These are phyloP conservation scores for Ophiosphaerella herpotricha DNA, from an alignment of 2,329 filamentous ascomycete genomes.

Conservation along the genomic window DNA sequence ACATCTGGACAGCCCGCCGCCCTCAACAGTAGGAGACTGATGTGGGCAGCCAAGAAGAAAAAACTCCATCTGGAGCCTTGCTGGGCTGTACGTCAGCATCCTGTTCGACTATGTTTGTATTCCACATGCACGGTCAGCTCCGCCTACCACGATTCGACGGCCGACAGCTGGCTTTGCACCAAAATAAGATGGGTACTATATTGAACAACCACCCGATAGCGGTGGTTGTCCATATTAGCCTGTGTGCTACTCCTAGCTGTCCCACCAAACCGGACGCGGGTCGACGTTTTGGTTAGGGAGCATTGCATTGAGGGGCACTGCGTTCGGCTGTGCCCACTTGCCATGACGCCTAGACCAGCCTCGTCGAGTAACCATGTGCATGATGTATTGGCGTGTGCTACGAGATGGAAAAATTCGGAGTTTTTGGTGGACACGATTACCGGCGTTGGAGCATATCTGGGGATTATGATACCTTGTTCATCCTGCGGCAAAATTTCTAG, in stretches of 20 bases:
- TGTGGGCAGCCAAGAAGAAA: not conserved
- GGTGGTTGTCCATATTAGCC: not conserved
- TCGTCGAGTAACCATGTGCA: not conserved
- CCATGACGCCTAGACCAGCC: not conserved
- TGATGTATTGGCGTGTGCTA: not conserved
- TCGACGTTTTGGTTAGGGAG: conserved; percentile 1
- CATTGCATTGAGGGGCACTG: conserved; percentile 3
- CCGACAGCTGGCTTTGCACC: not conserved
- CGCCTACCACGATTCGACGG: not conserved
- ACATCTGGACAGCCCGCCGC: conserved; percentile 54
- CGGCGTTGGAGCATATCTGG: conserved; percentile 34
- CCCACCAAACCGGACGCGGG: conserved; percentile 6
- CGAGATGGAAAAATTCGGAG: conserved; percentile 30
- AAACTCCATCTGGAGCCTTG: conserved; percentile 11
- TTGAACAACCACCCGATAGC: not conserved
- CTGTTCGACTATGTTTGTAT: conserved; percentile 14
- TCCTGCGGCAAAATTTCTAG: conserved; percentile 8
- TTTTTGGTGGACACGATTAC: conserved; percentile 28
- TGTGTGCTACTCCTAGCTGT: conserved; percentile 5
- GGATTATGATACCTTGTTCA: conserved; percentile 37
- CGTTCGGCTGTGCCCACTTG: not conserved
- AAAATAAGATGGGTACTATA: conserved; percentile 5
- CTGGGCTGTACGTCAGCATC: conserved; percentile 5
- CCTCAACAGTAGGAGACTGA: conserved; percentile 44
- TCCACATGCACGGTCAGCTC: conserved; percentile 6